These are phyloP conservation scores for Boletus pseudopeckii DNA, from an alignment of 768 basidiomycete species.

Conservation along the genomic window DNA sequence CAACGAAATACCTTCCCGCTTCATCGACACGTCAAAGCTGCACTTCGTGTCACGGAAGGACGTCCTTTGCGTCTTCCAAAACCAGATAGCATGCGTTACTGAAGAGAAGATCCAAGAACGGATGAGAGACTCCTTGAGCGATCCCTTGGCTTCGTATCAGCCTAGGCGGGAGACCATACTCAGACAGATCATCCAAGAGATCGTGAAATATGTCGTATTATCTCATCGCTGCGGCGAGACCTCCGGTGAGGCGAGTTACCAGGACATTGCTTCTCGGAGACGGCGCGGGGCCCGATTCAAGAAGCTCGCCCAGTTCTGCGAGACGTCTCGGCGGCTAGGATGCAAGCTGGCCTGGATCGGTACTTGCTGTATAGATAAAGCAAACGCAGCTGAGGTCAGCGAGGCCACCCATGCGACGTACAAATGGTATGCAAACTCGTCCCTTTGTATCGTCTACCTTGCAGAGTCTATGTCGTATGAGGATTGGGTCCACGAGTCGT, in stretches of 20 bases:
- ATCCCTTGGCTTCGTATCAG: neutral
- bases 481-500: too few relatives aligned
- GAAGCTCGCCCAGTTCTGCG: slow-evolving; percentile 1
- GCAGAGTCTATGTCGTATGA: too few relatives aligned
- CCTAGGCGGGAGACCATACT: neutral
- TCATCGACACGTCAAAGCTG: slow-evolving; percentile 1
- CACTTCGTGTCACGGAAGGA: slow-evolving; percentile 3
- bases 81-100: neutral
- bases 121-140: neutral
- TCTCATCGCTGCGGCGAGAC: slow-evolving; percentile 7
- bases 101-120: neutral
- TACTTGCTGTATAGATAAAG: neutral
- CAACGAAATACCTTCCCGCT: slow-evolving; percentile 4
- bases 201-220: slow-evolving; percentile 6
- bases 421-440: too few relatives aligned
- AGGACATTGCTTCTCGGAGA: neutral
- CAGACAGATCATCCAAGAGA: slow-evolving; percentile 5
- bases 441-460: too few relatives aligned
- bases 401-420: too few relatives aligned
- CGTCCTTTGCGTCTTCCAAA: slow-evolving; percentile 2
- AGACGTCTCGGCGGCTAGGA: neutral
- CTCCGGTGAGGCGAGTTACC: slow-evolving; percentile 2
- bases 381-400: too few relatives aligned
- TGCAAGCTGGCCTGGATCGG: slow-evolving; percentile 6
- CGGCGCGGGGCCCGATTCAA: neutral